Conservation (phyloP, 768 basidiomycete species). For the Tricholoma bakamatsutake region DNA sequence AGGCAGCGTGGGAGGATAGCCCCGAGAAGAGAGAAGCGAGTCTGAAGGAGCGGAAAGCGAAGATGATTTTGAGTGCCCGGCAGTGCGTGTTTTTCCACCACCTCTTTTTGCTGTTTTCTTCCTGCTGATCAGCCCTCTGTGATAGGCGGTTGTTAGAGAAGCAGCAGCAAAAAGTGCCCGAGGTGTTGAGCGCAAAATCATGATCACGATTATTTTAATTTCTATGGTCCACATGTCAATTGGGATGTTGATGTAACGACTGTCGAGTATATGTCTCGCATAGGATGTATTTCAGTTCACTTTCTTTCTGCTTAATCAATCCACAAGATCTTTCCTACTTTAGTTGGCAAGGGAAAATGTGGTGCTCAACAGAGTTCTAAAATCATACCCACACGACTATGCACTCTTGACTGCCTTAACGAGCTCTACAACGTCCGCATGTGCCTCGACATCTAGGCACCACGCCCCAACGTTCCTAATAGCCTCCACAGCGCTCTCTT, state of each 20-base stretch:
- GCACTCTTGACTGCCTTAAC: background rate
- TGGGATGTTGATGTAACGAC: background rate
- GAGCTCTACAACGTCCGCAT: background rate
- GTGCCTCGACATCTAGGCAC: background rate
- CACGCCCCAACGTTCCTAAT: background rate
- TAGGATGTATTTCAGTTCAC: background rate
- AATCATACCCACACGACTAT: background rate
- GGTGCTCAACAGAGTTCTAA: background rate
- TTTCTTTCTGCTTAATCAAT: background rate
- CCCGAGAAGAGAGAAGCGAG: constrained; percentile 74
- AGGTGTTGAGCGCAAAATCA: constrained; percentile 6
- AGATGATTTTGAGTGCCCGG: constrained; percentile 82
- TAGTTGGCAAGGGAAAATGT: background rate
- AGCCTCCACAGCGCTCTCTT: background rate
- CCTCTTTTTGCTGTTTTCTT: background rate
- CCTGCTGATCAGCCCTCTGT: background rate
- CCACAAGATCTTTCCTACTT: background rate
- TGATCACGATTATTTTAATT: constrained; percentile 4
- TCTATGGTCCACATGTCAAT: background rate
- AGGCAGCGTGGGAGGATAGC: constrained; percentile 73
- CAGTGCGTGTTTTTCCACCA: constrained; percentile 50
- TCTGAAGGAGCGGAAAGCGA: constrained; percentile 72
- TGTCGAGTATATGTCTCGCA: background rate
- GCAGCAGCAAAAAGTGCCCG: constrained; percentile 22
- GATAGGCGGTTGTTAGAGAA: constrained; percentile 40